Conservation (phyloP, 306 rosid genomes). For the Inga laurina region DNA sequence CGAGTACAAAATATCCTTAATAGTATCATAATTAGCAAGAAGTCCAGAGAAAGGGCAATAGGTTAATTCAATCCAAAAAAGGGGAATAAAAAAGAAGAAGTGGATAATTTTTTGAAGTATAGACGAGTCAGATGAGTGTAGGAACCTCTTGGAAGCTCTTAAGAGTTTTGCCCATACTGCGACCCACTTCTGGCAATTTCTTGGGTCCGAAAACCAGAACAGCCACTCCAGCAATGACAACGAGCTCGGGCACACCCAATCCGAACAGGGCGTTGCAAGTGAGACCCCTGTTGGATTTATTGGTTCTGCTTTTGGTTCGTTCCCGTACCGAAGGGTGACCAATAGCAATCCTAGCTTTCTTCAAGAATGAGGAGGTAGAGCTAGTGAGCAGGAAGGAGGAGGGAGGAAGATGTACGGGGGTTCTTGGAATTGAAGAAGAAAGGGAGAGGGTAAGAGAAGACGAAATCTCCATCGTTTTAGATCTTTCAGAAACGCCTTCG, state of each 20-base stretch:
- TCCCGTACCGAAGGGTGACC: constrained; percentile 23
- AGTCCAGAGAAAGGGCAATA: neutral
- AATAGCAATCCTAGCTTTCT: constrained; percentile 31
- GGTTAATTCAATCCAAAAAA: neutral
- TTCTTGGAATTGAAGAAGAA: constrained; percentile 42
- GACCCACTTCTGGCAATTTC: constrained; percentile 95
- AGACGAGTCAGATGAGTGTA: neutral
- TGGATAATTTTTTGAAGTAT: neutral
- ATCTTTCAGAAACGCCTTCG: neutral
- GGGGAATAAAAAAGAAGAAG: neutral
- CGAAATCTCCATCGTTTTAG: constrained; percentile 45
- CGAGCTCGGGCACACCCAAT: constrained; percentile 90
- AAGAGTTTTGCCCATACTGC: constrained; percentile 89
- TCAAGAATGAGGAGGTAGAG: constrained; percentile 27
- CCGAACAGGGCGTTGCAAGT: constrained; percentile 89
- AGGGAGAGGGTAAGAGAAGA: constrained; percentile 52
- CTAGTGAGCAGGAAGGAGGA: constrained; percentile 49
- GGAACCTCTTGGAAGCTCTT: constrained; percentile 97
- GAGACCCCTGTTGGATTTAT: constrained; percentile 45
- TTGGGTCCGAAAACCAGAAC: constrained; percentile 94
- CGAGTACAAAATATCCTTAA: neutral
- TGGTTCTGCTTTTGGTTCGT: constrained; percentile 36
- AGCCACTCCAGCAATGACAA: constrained; percentile 88
- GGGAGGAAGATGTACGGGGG: constrained; percentile 31
- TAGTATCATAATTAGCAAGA: neutral